Evolutionary conservation across 2,329 filamentous ascomycete genomes (phyloP).

Genomic region (Colletotrichum chrysophilum): DNA sequence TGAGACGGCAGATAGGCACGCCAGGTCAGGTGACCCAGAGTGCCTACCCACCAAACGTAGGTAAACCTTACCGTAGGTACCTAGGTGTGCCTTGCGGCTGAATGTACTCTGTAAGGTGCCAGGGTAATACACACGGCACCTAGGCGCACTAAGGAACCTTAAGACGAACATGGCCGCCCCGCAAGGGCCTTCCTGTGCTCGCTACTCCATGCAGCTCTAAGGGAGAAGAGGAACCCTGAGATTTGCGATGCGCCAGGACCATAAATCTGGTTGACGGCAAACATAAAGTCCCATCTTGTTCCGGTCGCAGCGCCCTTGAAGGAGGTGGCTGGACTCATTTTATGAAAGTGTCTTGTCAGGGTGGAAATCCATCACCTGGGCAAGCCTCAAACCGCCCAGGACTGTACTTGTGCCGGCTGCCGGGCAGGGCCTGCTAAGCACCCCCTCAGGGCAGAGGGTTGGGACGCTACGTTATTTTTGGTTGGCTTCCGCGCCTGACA

Average conservation of each 20-base stretch:
- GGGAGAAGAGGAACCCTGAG: background rate
- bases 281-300: background rate
- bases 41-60: background rate
- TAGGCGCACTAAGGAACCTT: background rate
- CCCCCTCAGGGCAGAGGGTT: background rate
- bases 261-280: background rate
- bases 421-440: background rate
- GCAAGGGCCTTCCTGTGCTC: background rate
- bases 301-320: background rate
- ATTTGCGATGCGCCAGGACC: background rate
- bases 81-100: background rate
- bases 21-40: background rate
- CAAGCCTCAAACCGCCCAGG: background rate
- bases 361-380: background rate
- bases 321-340: background rate
- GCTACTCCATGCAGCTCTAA: background rate
- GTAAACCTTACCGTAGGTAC: background rate
- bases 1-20: background rate
- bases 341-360: background rate
- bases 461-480: background rate
- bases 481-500: background rate
- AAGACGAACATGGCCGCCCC: background rate
- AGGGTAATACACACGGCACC: background rate
- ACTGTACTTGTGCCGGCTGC: constrained; percentile 1
- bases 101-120: background rate